phyloP scores from a whole-genome alignment of 2,329 filamentous ascomycete genomes.

The Ceratocystis diversiconidia region DNA sequence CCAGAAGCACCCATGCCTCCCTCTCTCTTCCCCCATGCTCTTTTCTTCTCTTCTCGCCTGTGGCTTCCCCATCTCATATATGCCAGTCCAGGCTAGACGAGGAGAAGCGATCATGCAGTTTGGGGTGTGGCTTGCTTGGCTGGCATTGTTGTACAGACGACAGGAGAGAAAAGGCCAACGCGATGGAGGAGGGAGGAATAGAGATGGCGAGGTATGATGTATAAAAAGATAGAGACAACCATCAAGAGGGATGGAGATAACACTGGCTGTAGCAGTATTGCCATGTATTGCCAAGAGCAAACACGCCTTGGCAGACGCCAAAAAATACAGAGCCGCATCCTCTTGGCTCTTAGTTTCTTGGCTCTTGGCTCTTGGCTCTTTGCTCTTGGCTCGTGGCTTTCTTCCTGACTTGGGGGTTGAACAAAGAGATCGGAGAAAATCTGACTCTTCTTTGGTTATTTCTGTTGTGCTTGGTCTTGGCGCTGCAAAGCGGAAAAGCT shows the following conservation, averaged over 20 bases:
- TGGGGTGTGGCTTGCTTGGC: not conserved
- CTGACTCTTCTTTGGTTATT: not conserved
- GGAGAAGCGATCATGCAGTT: not conserved
- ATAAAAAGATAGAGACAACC: no score
- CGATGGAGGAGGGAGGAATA: no score
- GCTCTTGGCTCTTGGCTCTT: no score
- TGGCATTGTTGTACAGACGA: not conserved
- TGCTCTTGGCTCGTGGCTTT: no score
- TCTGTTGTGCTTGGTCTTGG: constrained; percentile 3
- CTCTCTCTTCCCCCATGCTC: not conserved
- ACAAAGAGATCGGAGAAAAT: not conserved
- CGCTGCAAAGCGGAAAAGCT: not conserved
- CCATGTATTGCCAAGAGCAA: no score
- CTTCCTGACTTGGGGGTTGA: no score
- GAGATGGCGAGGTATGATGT: no score
- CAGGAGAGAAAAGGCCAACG: not conserved
- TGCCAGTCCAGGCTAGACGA: not conserved
- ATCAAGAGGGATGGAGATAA: no score
- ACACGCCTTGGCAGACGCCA: no score
- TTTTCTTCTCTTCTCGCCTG: not conserved
- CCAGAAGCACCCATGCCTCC: not conserved
- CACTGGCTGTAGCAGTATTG: no score
- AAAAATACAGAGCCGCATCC: no score
- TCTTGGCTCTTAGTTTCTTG: no score
- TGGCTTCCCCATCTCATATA: not conserved